Base-by-base conservation (phyloP, 2,329 filamentous ascomycete genomes). In the Diaporthe vexans region DNA sequence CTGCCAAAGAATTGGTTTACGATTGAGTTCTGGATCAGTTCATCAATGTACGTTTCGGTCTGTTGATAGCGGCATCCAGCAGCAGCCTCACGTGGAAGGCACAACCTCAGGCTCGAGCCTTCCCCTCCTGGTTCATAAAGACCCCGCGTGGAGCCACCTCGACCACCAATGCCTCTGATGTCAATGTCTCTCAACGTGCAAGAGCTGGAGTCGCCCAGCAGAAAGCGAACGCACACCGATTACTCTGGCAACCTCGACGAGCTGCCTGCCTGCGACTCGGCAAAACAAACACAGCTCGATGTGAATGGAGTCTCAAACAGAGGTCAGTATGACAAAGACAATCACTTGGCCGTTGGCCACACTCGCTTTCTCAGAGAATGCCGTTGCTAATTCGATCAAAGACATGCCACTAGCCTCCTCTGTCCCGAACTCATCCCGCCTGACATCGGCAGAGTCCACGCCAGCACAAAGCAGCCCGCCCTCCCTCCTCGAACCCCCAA, bases 161-260 rank as follows among this genome's bases (percentile, higher is more conserved):
- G 46, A 69, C 54, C 3, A 73, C 76, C 80, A 75, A 89, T 89
- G 88, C 85, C 88, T 79, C 81, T 90, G 35, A 81, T 84, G 58
- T 82, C 84, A 71, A 82, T 88, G 79, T 86, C 87, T 24, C 80
- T 84, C 17, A 89, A 89, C 75, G 83, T 88, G 40, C 84, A 85
- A 79, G 86, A 87, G 78, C 80, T 83, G 33, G 85, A 88, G 68
- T 77, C 80, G 26, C 81, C 80, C 71, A 69, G 82, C 63, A 83
- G 84, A 69, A 89, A 90, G 79, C 81, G 87, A 74, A 85, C 81
- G 56, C 86, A 88, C 76, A 83, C 86, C 54, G 85, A 88, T 43
- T 89, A 84, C 75, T 77, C 83, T 3, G 82, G 80, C 33, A 63
- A 70, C 37, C 37, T 74, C 17, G 63, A 75, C 57, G 70, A 77